These are phyloP conservation scores for Phaeotremella fagi DNA, from an alignment of 768 basidiomycete species.

Conservation along the genomic window DNA sequence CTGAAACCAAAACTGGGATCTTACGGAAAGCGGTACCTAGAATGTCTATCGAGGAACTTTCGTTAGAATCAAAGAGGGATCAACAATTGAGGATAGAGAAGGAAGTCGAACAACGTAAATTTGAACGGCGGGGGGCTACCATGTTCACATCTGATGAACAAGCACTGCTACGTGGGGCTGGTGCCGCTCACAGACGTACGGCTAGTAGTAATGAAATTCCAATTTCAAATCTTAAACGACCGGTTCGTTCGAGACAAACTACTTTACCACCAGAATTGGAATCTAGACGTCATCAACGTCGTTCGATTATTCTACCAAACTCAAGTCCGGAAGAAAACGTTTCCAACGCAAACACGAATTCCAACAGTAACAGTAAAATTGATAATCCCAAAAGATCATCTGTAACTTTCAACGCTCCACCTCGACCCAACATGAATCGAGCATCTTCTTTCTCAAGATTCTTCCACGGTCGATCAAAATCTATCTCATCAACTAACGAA, in stretches of 20 bases:
- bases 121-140: neutral
- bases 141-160: neutral
- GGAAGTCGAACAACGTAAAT: neutral
- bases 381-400: neutral
- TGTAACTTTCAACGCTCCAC: neutral
- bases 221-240: neutral
- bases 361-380: no score
- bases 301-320: neutral
- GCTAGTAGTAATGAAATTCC: slow-evolving; percentile 7
- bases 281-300: slow-evolving; percentile 2
- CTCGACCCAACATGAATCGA: slow-evolving; percentile 6
- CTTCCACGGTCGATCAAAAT: slow-evolving; percentile 3
- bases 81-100: neutral
- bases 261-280: slow-evolving; percentile 4
- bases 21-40: neutral
- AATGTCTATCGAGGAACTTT: slow-evolving; percentile 6
- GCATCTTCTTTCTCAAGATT: slow-evolving; percentile 9
- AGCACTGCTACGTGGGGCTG: neutral
- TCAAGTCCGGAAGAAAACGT: slow-evolving; percentile 5
- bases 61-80: neutral
- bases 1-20: neutral
- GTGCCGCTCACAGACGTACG: slow-evolving; percentile 7
- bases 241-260: neutral
- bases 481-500: neutral
- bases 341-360: neutral